Base-by-base conservation (phyloP, 306 rosid genomes). In the Amphicarpaea edgeworthii region DNA sequence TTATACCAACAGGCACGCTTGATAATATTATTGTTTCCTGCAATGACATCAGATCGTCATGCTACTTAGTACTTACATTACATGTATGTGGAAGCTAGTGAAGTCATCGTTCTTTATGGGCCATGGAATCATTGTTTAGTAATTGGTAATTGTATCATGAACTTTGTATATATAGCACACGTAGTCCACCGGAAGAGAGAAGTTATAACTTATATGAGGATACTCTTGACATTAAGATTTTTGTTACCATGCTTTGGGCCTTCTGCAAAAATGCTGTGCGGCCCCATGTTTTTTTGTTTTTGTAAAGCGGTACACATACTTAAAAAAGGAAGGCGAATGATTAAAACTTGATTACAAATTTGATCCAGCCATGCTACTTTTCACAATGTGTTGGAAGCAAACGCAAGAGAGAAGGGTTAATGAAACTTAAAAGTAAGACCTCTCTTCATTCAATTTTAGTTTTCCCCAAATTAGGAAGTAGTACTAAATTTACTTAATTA, bases 111-210 rank as follows among this genome's bases (percentile, higher is more conserved):
- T 12, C 14, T 20, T 41, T 15, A 5, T 37, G 37, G 72, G 68
- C 64, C 60, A 50, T 69, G 79, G 20, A 67, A 57, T 64, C 34
- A 43, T 58, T 78, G 41, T 59, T 78, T 8, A 61, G 8, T 7
- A 16, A 15, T 20, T 34, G 77, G 77, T 49, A 66, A 77, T 40
- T 46, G 15, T 16, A 47, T n/a, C n/a, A n/a, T 72, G 59, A 30
- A 63, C 73, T 69, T 73, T 68, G 83, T 81, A 81, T 84, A 68
- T 81, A 81, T 84, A 68, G 70, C 68, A 62, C 42, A 49, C 42
- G 14, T 49, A 68, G 3, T 73, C 54, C 71, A 47, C 32, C 26
- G 24, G 73, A 58, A 43, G 62, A 53, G 62, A 72, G 62, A 28
- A 50, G n/a, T n/a, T n/a, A n/a, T n/a, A n/a, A n/a, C n/a, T 72